phyloP scores from a whole-genome alignment of 768 basidiomycete genomes.

The Rhodotorula diobovata region DNA sequence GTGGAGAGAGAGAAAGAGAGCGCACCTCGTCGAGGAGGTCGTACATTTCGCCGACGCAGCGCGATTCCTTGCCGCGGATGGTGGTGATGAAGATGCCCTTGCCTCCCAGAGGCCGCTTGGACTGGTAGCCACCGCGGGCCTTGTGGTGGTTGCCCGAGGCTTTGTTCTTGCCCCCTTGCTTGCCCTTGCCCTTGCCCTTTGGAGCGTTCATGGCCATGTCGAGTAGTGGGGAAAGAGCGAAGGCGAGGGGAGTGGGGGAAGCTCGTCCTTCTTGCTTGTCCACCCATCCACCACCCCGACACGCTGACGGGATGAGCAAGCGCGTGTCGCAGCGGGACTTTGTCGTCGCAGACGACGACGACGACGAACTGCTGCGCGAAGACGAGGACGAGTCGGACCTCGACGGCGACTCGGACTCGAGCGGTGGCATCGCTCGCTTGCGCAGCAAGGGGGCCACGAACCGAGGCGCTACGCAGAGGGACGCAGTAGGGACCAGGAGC shows the following conservation, averaged over 20 bases:
- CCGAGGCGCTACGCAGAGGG: neutral
- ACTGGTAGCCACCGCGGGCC: conserved; percentile 4
- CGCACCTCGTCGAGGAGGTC: conserved; percentile 36
- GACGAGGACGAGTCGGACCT: conserved; percentile 21
- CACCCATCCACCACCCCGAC: too few relatives aligned
- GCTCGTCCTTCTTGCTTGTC: neutral
- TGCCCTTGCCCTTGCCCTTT: neutral
- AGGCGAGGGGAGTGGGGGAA: neutral
- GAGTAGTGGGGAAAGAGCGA: neutral
- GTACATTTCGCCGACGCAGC: conserved; percentile 27
- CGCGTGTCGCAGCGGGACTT: conserved; percentile 3
- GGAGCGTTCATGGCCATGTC: neutral
- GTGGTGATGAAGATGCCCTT: conserved; percentile 36
- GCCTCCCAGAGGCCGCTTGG: conserved; percentile 35
- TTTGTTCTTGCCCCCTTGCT: conserved; percentile 2
- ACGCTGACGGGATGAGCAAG: neutral
- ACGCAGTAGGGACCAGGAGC: neutral
- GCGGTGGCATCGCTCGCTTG: neutral
- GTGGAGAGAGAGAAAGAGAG: neutral
- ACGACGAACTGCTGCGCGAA: conserved; percentile 8
- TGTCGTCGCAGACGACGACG: conserved; percentile 11
- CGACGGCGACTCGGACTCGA: neutral
- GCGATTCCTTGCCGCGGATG: conserved; percentile 29
- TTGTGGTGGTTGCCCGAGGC: neutral
- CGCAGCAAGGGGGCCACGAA: too few relatives aligned